Evolutionary conservation across 768 basidiomycete species (phyloP).

Genomic region (Suillus occidentalis): DNA sequence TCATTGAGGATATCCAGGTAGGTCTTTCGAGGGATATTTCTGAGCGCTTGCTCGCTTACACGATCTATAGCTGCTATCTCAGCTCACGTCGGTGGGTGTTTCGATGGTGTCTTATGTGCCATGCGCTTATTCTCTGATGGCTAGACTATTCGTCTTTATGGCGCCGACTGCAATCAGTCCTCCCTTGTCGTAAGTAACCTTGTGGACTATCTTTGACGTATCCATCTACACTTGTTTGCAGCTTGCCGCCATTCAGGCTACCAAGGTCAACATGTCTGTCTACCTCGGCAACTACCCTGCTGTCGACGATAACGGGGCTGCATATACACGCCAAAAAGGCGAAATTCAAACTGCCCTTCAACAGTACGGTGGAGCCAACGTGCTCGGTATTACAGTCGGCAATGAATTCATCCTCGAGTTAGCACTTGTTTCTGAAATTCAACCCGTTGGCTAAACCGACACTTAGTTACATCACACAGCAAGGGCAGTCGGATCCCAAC

Average conservation of each 20-base stretch:
- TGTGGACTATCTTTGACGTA: background rate
- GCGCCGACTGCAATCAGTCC: slow-evolving; percentile 83
- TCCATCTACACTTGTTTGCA: slow-evolving; percentile 20
- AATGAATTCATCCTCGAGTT: slow-evolving; percentile 89
- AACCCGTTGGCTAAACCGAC: slow-evolving; percentile 2
- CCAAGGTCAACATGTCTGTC: slow-evolving; percentile 84
- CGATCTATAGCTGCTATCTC: slow-evolving; percentile 65
- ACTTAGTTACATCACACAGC: slow-evolving; percentile 57
- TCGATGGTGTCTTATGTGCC: background rate
- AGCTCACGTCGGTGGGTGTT: slow-evolving; percentile 61
- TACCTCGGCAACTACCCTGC: slow-evolving; percentile 72
- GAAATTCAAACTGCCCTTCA: slow-evolving; percentile 66
- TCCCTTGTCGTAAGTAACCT: slow-evolving; percentile 59
- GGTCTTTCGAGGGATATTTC: slow-evolving; percentile 13
- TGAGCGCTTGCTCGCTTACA: slow-evolving; percentile 10
- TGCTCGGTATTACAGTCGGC: slow-evolving; percentile 85
- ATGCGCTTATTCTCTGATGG: slow-evolving; percentile 6
- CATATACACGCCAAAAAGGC: slow-evolving; percentile 73
- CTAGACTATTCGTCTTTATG: slow-evolving; percentile 77
- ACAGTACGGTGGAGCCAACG: slow-evolving; percentile 73
- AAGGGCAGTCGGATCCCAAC: slow-evolving; percentile 55
- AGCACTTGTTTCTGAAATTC: slow-evolving; percentile 20
- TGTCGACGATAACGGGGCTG: slow-evolving; percentile 59
- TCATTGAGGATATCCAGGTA: slow-evolving; percentile 75
- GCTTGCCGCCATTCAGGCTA: slow-evolving; percentile 87